Base-by-base conservation (phyloP, 176 grass and related monocot species). In the Carex littledalei region DNA sequence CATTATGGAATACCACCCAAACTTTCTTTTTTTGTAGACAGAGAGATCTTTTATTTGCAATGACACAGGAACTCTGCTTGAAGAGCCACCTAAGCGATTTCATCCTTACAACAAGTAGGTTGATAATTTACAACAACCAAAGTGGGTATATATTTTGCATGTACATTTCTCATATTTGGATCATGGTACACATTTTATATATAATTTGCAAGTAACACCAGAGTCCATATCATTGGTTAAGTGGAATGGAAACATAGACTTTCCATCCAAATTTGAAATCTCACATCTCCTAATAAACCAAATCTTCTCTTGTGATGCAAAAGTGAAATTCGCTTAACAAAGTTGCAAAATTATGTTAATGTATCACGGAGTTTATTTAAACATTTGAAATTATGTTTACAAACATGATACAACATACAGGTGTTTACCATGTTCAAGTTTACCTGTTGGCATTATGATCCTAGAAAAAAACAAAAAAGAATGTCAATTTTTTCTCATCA, bases 41-140 rank as follows among this genome's bases (percentile, higher is more conserved):
- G 95, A 98, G 77, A 94, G 90, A 86, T 94, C 91, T 79, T 93
- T 94, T 73, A 87, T 98, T 85, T 93, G 95, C 87, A 89, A 87
- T 79, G 95, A 98, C 56, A 98, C 95, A 17, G 92, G 95, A 53
- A 89, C 92, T 84, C 83, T 98, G 60, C 78, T 94, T 84, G 84
- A 91, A 77, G 88, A 90, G 79, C 81, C 89, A 55, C 85, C 84
- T 6, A 91, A 85, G 66, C 85, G 87, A 80, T 94, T 94, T 79
- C 90, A 94, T 84, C 71, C 82, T 80, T 98, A 94, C 81, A 98
- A 98, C 82, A 90, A 98, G 95, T 98, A 89, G 84, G 90, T 86
- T 80, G 8, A 13, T 14, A 54, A 54, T 77, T 69, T 77, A 49
- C 29, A 21, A 77, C 47, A 54, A 53, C 47, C 43, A 75, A 53